Percentiles rank a stretch among this genome's conserved stretches.
Conservation (phyloP, 352 stramenopile genomes). For the Phytopythium boreale region DNA sequence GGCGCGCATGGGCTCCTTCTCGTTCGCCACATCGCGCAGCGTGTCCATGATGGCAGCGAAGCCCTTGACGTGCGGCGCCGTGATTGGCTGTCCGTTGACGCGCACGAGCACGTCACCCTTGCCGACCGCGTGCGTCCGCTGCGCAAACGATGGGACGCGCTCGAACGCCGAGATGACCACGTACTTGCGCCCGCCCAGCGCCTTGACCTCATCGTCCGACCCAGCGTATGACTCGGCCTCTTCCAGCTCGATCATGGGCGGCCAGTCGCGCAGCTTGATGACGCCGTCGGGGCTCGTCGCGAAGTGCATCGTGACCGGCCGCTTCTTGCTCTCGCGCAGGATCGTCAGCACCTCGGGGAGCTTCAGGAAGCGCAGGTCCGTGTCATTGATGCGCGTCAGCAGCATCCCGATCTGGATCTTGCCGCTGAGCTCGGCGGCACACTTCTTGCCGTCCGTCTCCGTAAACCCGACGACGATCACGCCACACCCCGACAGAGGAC, state of each 20-base stretch:
- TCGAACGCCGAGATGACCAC: constrained; percentile 67
- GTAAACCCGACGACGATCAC: constrained; percentile 81
- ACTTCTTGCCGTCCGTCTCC: constrained; percentile 47
- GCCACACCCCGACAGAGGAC: constrained; percentile 55
- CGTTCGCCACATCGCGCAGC: constrained; percentile 42
- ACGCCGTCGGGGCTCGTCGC: constrained; percentile 71
- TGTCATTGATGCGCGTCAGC: constrained; percentile 60
- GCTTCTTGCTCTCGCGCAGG: constrained; percentile 51
- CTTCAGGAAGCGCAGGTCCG: constrained; percentile 64
- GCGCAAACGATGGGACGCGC: constrained; percentile 68
- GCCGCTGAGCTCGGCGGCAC: constrained; percentile 56
- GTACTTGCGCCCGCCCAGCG: constrained; percentile 52
- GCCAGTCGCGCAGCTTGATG: constrained; percentile 75
- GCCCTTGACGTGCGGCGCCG: constrained; percentile 34
- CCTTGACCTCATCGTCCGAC: constrained; percentile 40
- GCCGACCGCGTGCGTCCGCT: constrained; percentile 58
- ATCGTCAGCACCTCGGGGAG: constrained; percentile 57
- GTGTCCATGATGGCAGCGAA: constrained; percentile 66
- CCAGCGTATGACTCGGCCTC: constrained; percentile 28
- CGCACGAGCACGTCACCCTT: constrained; percentile 64
- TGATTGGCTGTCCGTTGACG: constrained; percentile 55
- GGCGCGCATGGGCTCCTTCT: constrained; percentile 47
- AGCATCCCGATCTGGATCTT: constrained; percentile 73
- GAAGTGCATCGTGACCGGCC: constrained; percentile 73
- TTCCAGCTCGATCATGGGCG: constrained; percentile 81